These are phyloP conservation scores for Fraxinus angustifolia DNA, from an alignment of 305 asterid species.

Conservation along the genomic window DNA sequence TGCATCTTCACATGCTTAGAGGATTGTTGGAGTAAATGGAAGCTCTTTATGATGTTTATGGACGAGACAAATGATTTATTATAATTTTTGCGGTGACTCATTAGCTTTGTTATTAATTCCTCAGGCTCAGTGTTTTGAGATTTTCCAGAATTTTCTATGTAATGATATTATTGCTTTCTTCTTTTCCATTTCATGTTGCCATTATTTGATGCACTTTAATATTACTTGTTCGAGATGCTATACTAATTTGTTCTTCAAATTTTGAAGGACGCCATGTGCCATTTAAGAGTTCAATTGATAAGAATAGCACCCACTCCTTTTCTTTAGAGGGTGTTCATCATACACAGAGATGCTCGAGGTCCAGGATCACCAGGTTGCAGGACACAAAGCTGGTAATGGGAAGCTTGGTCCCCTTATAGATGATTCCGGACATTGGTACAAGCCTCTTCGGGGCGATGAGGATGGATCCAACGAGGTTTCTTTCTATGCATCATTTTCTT, in stretches of 20 bases:
- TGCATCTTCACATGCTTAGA: neutral
- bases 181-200: neutral
- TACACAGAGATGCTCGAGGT: slow-evolving; percentile 24
- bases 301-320: neutral
- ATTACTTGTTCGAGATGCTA: neutral
- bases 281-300: neutral
- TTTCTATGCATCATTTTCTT: slow-evolving; percentile 41
- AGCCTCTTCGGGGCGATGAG: slow-evolving; percentile 33
- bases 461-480: slow-evolving; percentile 40
- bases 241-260: neutral
- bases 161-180: neutral
- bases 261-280: neutral
- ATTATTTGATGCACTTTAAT: neutral
- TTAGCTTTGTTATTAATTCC: neutral
- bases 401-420: slow-evolving; percentile 31
- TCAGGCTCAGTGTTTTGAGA: neutral
- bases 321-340: neutral
- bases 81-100: neutral
- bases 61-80: neutral
- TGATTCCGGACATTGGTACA: slow-evolving; percentile 33
- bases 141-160: neutral
- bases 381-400: slow-evolving; percentile 30
- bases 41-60: neutral
- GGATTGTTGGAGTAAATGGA: neutral
- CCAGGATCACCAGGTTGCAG: slow-evolving; percentile 34